phyloP scores from a whole-genome alignment of 2,329 filamentous ascomycete species.

The Phialemoniopsis sp. region DNA sequence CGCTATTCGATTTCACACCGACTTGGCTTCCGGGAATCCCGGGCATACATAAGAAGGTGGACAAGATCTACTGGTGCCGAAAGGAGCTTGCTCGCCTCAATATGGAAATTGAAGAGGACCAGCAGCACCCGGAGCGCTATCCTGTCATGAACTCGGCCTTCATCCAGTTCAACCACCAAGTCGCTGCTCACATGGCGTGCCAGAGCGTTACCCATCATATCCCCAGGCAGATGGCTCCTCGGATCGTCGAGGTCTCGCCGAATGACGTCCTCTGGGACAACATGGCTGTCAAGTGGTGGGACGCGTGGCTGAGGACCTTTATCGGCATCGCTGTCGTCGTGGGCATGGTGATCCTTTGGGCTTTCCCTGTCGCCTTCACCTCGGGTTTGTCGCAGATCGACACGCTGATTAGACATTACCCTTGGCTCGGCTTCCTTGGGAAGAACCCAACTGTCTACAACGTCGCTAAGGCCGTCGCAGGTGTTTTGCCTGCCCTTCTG shows the following conservation, averaged over 20 bases:
- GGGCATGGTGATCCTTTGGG: constrained; percentile 83
- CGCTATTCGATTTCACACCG: constrained; percentile 49
- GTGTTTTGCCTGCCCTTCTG: constrained; percentile 78
- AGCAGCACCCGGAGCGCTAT: constrained; percentile 78
- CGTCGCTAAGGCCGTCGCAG: constrained; percentile 63
- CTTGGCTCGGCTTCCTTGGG: constrained; percentile 69
- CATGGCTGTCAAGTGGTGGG: constrained; percentile 94
- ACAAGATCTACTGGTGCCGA: constrained; percentile 90
- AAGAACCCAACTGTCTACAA: constrained; percentile 56
- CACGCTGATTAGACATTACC: constrained; percentile 58
- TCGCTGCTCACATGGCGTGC: constrained; percentile 96
- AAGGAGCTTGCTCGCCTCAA: constrained; percentile 84
- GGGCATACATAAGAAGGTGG: constrained; percentile 81
- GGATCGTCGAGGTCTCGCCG: constrained; percentile 89
- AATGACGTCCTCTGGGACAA: constrained; percentile 96
- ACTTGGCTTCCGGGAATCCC: constrained; percentile 76
- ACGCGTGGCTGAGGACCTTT: constrained; percentile 69
- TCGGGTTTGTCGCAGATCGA: constrained; percentile 76
- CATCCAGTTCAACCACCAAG: constrained; percentile 97
- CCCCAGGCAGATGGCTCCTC: constrained; percentile 88
- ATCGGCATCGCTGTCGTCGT: constrained; percentile 62
- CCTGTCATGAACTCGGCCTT: constrained; percentile 95
- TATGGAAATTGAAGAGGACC: constrained; percentile 86
- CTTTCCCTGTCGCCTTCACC: constrained; percentile 85
- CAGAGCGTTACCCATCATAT: constrained; percentile 88